phyloP scores from a whole-genome alignment of 768 basidiomycete genomes.

The Lanmaoa pseudosensibilis region DNA sequence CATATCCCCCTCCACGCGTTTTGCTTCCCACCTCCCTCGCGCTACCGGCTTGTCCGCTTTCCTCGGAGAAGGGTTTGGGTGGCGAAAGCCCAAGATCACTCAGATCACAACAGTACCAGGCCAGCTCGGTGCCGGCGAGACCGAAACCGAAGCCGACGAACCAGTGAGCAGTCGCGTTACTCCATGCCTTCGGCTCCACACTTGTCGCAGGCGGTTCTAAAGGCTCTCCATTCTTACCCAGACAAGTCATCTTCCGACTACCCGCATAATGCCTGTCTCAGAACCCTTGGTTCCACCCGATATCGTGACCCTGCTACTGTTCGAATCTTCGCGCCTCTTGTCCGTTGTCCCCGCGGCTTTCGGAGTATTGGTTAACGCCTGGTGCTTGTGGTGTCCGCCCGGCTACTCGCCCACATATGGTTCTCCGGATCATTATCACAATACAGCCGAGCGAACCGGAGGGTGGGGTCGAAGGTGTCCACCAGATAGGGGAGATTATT shows the following conservation, averaged over 20 bases:
- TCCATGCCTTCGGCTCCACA: background rate
- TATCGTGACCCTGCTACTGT: slow-evolving; percentile 57
- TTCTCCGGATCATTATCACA: slow-evolving; percentile 2
- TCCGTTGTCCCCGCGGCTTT: slow-evolving; percentile 71
- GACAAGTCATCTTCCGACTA: slow-evolving; percentile 68
- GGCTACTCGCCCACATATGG: slow-evolving; percentile 12
- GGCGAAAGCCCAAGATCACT: slow-evolving; percentile 39
- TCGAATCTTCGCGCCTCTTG: slow-evolving; percentile 67
- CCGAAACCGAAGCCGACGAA: slow-evolving; percentile 78
- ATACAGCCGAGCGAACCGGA: background rate
- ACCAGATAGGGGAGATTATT: slow-evolving; percentile 61
- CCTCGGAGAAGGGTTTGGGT: slow-evolving; percentile 28
- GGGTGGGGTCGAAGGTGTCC: slow-evolving; percentile 36
- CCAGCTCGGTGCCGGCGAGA: slow-evolving; percentile 65
- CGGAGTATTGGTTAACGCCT: slow-evolving; percentile 64
- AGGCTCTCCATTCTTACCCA: slow-evolving; percentile 24
- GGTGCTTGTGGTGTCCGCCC: slow-evolving; percentile 51
- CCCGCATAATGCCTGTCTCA: slow-evolving; percentile 56
- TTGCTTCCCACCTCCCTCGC: slow-evolving; percentile 11
- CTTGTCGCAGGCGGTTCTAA: slow-evolving; percentile 8
- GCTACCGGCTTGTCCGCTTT: slow-evolving; percentile 23
- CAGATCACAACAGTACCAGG: slow-evolving; percentile 66
- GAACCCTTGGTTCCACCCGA: slow-evolving; percentile 50
- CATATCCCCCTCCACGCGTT: slow-evolving; percentile 4
- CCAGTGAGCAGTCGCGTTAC: slow-evolving; percentile 47